Conservation (phyloP, 2,329 filamentous ascomycete species). For the Aureobasidium lini region DNA sequence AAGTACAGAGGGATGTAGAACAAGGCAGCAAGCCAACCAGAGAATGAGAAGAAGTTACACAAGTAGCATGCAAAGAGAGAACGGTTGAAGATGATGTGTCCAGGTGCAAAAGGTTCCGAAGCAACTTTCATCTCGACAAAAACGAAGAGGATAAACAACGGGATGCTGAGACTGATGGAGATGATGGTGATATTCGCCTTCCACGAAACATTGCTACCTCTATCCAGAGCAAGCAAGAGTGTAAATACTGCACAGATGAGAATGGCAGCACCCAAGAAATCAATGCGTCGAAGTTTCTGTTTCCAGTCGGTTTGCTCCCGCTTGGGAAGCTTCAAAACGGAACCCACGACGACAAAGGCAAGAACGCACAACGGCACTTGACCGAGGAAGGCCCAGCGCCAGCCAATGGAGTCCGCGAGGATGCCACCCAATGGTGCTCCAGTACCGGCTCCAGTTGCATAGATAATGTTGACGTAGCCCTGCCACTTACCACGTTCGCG, state of each 20-base stretch:
- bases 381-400: constrained; percentile 68
- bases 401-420: constrained; percentile 65
- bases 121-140: constrained; percentile 62
- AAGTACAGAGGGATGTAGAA: constrained; percentile 76
- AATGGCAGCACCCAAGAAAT: constrained; percentile 63
- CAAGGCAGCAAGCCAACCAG: constrained; percentile 50
- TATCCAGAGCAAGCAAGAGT: constrained; percentile 63
- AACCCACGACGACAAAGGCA: constrained; percentile 56
- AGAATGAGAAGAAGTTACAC: constrained; percentile 65
- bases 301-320: constrained; percentile 55
- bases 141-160: constrained; percentile 60
- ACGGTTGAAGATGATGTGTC: constrained; percentile 62
- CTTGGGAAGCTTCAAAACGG: constrained; percentile 56
- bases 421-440: constrained; percentile 66
- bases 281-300: constrained; percentile 58
- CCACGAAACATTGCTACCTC: constrained; percentile 67
- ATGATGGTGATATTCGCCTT: constrained; percentile 49
- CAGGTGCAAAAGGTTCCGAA: constrained; percentile 64
- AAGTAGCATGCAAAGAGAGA: constrained; percentile 60
- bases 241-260: constrained; percentile 59
- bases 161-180: constrained; percentile 48
- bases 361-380: constrained; percentile 63
- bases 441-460: constrained; percentile 57
- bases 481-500: constrained; percentile 67
- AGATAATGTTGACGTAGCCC: constrained; percentile 66